Conservation (phyloP, 2,329 filamentous ascomycete genomes). For the Scedosporium apiospermum region DNA sequence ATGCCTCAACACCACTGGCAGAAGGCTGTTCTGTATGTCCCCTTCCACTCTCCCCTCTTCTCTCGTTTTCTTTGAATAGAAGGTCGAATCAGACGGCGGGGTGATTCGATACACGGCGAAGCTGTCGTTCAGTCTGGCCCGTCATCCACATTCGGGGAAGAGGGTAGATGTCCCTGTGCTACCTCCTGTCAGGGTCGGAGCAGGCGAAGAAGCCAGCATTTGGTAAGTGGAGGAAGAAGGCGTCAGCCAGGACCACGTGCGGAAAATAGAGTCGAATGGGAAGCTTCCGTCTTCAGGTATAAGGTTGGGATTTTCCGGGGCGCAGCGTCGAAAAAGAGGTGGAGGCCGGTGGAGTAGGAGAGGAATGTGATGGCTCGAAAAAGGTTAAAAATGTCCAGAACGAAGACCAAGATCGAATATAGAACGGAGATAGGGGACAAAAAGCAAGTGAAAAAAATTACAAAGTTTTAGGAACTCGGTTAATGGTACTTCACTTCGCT, state of each 20-base stretch:
- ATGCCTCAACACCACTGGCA: background rate
- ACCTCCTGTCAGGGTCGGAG: background rate
- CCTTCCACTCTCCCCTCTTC: background rate
- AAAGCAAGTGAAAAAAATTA: too few species aligned
- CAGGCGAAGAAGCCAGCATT: background rate
- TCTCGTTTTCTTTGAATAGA: background rate
- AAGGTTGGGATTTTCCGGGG: too few species aligned
- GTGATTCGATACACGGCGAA: background rate
- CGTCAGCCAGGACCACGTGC: background rate
- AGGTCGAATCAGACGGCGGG: background rate
- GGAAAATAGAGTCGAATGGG: too few species aligned
- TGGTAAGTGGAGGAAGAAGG: background rate
- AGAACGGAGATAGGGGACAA: too few species aligned
- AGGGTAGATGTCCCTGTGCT: background rate
- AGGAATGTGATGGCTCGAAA: too few species aligned
- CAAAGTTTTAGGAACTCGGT: too few species aligned
- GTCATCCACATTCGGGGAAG: background rate
- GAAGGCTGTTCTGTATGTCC: background rate
- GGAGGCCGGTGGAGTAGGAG: too few species aligned
- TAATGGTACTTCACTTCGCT: too few species aligned
- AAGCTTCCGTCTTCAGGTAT: too few species aligned
- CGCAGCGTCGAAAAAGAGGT: too few species aligned
- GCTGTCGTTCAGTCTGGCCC: background rate
- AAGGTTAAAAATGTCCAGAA: too few species aligned
- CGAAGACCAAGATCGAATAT: too few species aligned